phyloP scores from a whole-genome alignment of 305 asterid genomes.

The Lippia alba region DNA sequence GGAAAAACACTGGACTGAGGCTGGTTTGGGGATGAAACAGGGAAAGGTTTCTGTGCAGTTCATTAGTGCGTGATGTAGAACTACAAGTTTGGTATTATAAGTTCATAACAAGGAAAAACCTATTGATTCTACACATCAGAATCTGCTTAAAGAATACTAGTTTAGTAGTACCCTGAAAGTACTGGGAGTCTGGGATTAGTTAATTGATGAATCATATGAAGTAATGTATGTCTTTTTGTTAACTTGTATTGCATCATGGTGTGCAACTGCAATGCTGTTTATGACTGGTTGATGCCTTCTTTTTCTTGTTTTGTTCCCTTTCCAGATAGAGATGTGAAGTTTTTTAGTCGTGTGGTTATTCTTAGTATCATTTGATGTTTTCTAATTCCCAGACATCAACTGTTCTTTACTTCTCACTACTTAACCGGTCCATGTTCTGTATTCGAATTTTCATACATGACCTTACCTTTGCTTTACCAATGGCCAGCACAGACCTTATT shows the following conservation, averaged over 20 bases:
- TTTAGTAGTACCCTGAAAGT: constrained; percentile 2
- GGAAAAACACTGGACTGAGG: constrained; percentile 11
- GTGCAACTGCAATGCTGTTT: constrained; percentile 18
- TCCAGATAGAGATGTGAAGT: not conserved
- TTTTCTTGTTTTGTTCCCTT: not conserved
- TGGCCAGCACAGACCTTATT: constrained; percentile 11
- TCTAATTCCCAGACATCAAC: not conserved
- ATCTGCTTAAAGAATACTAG: not conserved
- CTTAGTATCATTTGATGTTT: constrained; percentile 13
- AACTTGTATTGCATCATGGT: not conserved
- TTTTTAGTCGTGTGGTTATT: constrained; percentile 5
- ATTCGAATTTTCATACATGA: constrained; percentile 3
- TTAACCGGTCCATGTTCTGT: not conserved
- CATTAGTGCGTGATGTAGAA: constrained; percentile 1
- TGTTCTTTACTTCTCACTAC: constrained; percentile 1
- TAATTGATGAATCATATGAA: constrained; percentile 1
- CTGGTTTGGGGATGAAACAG: constrained; percentile 2
- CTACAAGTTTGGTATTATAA: constrained; percentile 6
- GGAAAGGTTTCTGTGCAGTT: constrained; percentile 16
- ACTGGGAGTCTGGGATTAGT: constrained; percentile 16
- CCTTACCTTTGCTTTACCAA: constrained; percentile 20
- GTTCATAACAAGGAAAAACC: constrained; percentile 16
- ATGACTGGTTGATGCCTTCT: constrained; percentile 28
- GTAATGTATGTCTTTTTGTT: constrained; percentile 2
- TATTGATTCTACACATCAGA: constrained; percentile 8